Base-by-base conservation (phyloP, 352 stramenopile genomes). In the Discostella stelligera region DNA sequence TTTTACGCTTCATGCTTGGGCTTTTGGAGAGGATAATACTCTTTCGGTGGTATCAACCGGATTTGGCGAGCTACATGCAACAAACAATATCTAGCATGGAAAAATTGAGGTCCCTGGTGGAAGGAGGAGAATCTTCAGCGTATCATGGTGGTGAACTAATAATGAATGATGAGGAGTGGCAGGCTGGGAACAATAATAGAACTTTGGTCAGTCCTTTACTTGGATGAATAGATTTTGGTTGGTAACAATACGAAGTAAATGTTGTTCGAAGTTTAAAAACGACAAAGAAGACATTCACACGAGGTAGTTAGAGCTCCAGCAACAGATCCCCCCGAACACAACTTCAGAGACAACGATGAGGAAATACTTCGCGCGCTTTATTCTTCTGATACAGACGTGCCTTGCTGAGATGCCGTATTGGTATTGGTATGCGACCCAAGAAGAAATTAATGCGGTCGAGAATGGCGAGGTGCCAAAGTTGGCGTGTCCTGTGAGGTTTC, bases 1-100 rank as follows among this genome's bases (percentile, higher is more conserved):
- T 82, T 18, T 49, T 77, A 30, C 67, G 63, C 20, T 64, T 82
- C 21, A 25, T 82, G 14, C 60, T 69, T 65, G 37, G 44, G 11
- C 41, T 77, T 13, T 44, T 82, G 3, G 64, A 82, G 50, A 77
- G 74, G 67, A 50, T 18, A 16, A 25, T 74, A 48, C 60, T 65
- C 23, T 53, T 74, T 32, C 10, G 56, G 10, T 82, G 62, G 67
- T 82, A 77, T 64, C 55, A 82, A 32, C 74, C 74, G 18, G 74
- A 82, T 59, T 71, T 82, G 64, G 67, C 67, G 18, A 82, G 74
- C 49, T 82, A 74, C 50, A 82, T 82, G 74, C 48, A 68, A 39
- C 74, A 82, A 64, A 75, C 67, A 23, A 64, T 71, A 13, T 66
- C 67, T 18, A 82, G 74, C 63, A 58, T 82, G 67, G 63, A 74